Evolutionary conservation across 225 moss, liverwort and hornwort species (phyloP), one percentile per base, ranked within the genome.

Genomic region (Bryum argenteum): DNA sequence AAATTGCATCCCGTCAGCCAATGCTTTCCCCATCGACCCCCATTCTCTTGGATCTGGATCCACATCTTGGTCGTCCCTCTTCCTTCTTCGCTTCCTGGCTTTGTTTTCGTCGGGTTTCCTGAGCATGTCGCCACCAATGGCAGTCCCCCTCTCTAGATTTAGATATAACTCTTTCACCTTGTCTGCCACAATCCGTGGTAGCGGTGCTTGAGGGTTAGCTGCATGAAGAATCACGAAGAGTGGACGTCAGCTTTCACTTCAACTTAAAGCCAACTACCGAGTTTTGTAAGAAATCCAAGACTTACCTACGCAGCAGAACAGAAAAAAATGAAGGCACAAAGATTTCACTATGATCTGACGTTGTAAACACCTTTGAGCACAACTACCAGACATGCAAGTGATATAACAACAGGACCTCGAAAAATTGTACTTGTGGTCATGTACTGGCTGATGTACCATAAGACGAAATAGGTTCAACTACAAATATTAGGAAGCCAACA

Each of bases 71-170:
- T 87, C 81, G 69, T 81, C 81, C 65, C 76, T 84, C 75, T 79
- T 84, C 77, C 87, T 84, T 69, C 87, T 87, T 47, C 84, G 84
- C 77, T 87, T 87, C 72, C 87, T 82, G 53, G 79, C 75, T 81
- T 84, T 87, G 75, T 56, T 69, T 45, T 87, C 87, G 40, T 87
- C 87, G 33, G 77, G 16, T 75, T 75, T 84, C 57, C 71, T 87
- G 51, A 82, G 71, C 76, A 84, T 71, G 26, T 84, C 87, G 54
- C 79, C 79, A 52, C 79, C 79, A 12, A 77, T 65, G 41, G 79
- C 74, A 48, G 74, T 21, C 47, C 79, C 87, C 77, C 79, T 72
- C 65, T 87, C 87, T 58, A 87, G 61, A 79, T 79, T 84, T 69
- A 81, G 61, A 57, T 84, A 84, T 28, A 87, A 63, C 47, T 87